These are phyloP conservation scores for Pyrrhoderma noxium DNA, from an alignment of 1,284 basidiomycete species.

Conservation along the genomic window DNA sequence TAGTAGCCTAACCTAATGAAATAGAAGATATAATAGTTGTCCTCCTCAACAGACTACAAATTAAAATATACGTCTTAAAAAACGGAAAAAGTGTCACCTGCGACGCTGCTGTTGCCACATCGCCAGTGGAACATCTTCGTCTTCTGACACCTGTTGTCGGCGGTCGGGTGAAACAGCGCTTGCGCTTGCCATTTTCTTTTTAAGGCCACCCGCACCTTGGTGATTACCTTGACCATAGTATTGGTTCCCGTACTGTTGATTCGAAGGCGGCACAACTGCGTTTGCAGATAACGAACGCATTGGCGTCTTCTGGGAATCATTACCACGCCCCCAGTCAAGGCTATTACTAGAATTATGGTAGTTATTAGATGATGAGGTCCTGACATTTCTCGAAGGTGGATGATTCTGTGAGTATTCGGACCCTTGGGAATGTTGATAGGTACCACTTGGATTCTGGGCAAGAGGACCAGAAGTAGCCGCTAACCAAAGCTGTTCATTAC, in stretches of 20 bases:
- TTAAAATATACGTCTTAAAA: too few relatives aligned
- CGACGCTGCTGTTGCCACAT: constrained; percentile 68
- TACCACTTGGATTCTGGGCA: constrained; percentile 30
- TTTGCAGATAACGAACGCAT: constrained; percentile 64
- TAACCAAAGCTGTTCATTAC: constrained; percentile 29
- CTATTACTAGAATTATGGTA: constrained; percentile 1
- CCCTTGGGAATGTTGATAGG: constrained; percentile 22
- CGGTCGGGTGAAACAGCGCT: constrained; percentile 42
- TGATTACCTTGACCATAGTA: constrained; percentile 18
- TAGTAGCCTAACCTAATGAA: too few relatives aligned
- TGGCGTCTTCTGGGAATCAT: constrained; percentile 34
- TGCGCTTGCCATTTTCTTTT: constrained; percentile 60
- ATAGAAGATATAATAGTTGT: too few relatives aligned
- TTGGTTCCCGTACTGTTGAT: background rate
- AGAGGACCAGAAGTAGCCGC: constrained; percentile 22
- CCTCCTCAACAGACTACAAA: too few relatives aligned
- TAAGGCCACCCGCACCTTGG: constrained; percentile 24
- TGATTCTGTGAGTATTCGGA: constrained; percentile 20
- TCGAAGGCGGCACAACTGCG: constrained; percentile 37
- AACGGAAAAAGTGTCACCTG: constrained; percentile 5
- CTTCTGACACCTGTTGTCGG: constrained; percentile 39
- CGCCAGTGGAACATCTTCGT: constrained; percentile 71
- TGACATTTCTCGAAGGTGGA: constrained; percentile 25
- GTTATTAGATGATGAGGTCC: constrained; percentile 31
- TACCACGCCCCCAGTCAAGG: constrained; percentile 23